phyloP scores from a whole-genome alignment of 1,284 basidiomycete genomes.

The Mrakiaceae sp. region DNA sequence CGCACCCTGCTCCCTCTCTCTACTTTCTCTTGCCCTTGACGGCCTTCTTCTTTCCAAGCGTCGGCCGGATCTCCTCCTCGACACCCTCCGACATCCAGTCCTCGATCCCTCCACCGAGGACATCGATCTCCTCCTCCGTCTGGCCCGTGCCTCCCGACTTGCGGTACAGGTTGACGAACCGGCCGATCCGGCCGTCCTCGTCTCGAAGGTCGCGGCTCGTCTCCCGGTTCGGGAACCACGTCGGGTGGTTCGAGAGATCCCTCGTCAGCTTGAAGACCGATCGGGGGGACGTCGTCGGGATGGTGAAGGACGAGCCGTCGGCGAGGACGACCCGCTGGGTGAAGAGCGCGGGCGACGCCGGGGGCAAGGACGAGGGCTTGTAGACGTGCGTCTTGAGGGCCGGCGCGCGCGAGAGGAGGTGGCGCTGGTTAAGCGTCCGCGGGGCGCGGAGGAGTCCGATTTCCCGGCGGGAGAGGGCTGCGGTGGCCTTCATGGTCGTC shows the following conservation, averaged over 20 bases:
- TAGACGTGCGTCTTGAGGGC: slow-evolving; percentile 4
- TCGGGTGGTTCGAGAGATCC: slow-evolving; percentile 62
- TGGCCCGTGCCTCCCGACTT: background rate
- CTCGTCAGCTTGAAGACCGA: slow-evolving; percentile 55
- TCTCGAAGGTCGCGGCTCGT: slow-evolving; percentile 33
- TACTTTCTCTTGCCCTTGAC: background rate
- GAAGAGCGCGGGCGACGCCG: slow-evolving; percentile 44
- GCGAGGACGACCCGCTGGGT: slow-evolving; percentile 63
- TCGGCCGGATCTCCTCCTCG: slow-evolving; percentile 1
- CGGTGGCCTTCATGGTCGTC: background rate
- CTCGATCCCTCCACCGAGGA: slow-evolving; percentile 9
- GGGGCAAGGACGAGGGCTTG: slow-evolving; percentile 4
- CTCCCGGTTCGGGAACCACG: slow-evolving; percentile 52
- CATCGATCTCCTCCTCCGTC: background rate
- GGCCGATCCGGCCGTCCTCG: slow-evolving; percentile 54
- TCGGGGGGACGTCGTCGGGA: slow-evolving; percentile 66
- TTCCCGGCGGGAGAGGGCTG: background rate
- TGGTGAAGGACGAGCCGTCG: slow-evolving; percentile 63
- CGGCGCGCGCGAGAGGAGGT: background rate
- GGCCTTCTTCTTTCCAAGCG: background rate
- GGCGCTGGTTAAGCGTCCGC: background rate
- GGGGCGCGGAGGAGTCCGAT: background rate
- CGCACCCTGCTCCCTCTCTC: background rate
- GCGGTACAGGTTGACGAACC: slow-evolving; percentile 57
- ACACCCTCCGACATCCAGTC: slow-evolving; percentile 17